Evolutionary conservation across 2,329 filamentous ascomycete species (phyloP).

Genomic region (Pseudopyricularia cyperi): DNA sequence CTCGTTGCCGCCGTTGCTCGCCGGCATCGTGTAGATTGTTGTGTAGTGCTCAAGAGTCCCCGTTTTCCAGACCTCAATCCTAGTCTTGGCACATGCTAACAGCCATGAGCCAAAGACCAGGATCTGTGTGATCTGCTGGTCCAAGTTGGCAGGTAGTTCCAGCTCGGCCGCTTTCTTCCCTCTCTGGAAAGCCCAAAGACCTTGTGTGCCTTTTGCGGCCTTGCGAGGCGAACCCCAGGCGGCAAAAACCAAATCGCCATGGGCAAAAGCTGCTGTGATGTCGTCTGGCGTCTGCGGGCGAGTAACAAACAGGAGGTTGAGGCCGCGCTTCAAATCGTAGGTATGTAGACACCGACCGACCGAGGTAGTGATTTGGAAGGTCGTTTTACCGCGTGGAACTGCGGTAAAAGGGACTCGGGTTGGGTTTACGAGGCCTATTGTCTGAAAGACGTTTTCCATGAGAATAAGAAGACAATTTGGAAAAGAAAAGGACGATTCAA

Average conservation of each 20-base stretch:
- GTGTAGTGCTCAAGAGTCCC: slow-evolving; percentile 80
- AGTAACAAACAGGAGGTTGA: slow-evolving; percentile 89
- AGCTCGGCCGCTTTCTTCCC: slow-evolving; percentile 75
- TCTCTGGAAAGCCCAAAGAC: slow-evolving; percentile 84
- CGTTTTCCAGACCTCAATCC: slow-evolving; percentile 83
- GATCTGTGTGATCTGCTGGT: slow-evolving; percentile 64
- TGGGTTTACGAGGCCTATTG: slow-evolving; percentile 83
- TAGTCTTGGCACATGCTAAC: slow-evolving; percentile 60
- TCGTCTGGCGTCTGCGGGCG: slow-evolving; percentile 73
- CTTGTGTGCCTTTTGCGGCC: slow-evolving; percentile 36
- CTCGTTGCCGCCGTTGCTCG: slow-evolving; percentile 45
- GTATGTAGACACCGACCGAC: slow-evolving; percentile 85
- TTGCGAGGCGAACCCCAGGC: slow-evolving; percentile 58
- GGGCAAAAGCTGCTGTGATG: slow-evolving; percentile 79
- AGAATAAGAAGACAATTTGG: not conserved
- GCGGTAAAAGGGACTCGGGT: slow-evolving; percentile 83
- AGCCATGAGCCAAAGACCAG: slow-evolving; percentile 86
- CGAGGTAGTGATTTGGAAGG: slow-evolving; percentile 94
- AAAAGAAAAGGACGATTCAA: not conserved
- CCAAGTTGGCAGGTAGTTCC: slow-evolving; percentile 48
- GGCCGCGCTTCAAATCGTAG: slow-evolving; percentile 80
- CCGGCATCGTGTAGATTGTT: slow-evolving; percentile 51
- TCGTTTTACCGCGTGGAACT: slow-evolving; percentile 79
- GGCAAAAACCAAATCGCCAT: slow-evolving; percentile 78
- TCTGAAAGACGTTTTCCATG: slow-evolving; percentile 36